A percentile compares a stretch with the other conserved stretches of the same genome.
Conservation (phyloP, 2,329 filamentous ascomycete species). For the Verticillium longisporum region DNA sequence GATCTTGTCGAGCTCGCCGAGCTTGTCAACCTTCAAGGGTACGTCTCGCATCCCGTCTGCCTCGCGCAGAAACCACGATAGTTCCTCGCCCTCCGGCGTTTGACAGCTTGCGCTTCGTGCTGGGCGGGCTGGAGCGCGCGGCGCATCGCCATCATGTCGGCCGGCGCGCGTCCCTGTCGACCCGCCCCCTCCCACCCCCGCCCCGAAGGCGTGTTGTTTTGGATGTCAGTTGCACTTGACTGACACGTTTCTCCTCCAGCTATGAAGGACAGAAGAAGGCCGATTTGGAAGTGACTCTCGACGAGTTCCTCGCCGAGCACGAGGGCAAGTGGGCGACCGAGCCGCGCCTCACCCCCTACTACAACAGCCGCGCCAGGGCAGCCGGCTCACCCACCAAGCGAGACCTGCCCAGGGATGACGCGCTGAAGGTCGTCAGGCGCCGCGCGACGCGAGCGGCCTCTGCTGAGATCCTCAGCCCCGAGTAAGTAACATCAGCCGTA, state of each 20-base stretch:
- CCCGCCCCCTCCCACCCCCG: no score
- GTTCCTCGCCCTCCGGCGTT: background rate
- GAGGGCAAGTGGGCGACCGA: conserved; percentile 56
- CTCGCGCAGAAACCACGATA: background rate
- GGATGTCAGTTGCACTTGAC: background rate
- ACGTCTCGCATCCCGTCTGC: conserved; percentile 29
- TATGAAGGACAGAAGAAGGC: conserved; percentile 67
- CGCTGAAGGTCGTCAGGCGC: conserved; percentile 39
- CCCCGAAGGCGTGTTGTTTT: background rate
- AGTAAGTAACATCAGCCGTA: conserved; percentile 31
- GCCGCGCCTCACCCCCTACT: conserved; percentile 66
- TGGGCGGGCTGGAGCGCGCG: background rate
- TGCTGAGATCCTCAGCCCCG: conserved; percentile 33
- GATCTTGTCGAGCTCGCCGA: conserved; percentile 72
- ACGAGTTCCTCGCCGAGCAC: conserved; percentile 67
- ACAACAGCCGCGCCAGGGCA: conserved; percentile 56
- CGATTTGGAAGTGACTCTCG: conserved; percentile 70
- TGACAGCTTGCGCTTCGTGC: background rate
- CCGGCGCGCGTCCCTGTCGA: background rate
- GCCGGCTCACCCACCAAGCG: conserved; percentile 56
- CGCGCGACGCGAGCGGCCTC: conserved; percentile 34
- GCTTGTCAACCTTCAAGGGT: conserved; percentile 65
- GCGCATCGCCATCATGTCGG: background rate
- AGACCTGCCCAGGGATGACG: conserved; percentile 32
- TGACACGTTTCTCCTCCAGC: conserved; percentile 32